These are phyloP conservation scores for Ephemerocybe angulata DNA, from an alignment of 768 basidiomycete species.

Conservation along the genomic window DNA sequence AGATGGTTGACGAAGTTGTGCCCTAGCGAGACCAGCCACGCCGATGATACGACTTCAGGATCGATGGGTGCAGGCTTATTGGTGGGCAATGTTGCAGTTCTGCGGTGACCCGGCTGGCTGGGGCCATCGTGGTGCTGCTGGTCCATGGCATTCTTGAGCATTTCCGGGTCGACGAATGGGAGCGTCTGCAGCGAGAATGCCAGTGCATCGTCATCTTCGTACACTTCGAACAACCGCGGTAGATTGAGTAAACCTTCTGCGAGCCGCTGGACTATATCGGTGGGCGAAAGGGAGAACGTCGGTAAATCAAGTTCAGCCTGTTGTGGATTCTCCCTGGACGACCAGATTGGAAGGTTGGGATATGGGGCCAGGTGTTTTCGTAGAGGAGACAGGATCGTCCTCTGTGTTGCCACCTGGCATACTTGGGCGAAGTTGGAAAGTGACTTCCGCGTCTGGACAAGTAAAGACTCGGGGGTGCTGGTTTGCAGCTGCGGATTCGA, in stretches of 20 bases:
- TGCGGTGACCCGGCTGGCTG: conserved; percentile 12
- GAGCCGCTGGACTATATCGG: conserved; percentile 80
- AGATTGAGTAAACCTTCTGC: conserved; percentile 94
- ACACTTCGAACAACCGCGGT: conserved; percentile 90
- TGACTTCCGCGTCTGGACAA: conserved; percentile 51
- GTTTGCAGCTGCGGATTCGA: conserved; percentile 21
- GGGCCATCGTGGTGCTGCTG: conserved; percentile 28
- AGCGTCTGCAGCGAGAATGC: conserved; percentile 84
- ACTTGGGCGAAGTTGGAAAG: conserved; percentile 63
- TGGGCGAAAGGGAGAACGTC: conserved; percentile 90
- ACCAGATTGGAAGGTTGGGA: conserved; percentile 66
- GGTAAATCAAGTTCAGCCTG: conserved; percentile 67
- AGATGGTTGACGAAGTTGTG: conserved; percentile 75
- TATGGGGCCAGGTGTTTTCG: conserved; percentile 70
- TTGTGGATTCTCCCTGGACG: conserved; percentile 46
- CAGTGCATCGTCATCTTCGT: conserved; percentile 87
- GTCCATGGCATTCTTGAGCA: conserved; percentile 46
- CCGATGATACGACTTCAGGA: conserved; percentile 79
- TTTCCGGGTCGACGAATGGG: conserved; percentile 61
- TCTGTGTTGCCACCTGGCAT: conserved; percentile 76
- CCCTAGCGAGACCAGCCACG: conserved; percentile 91
- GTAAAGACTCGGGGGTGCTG: conserved; percentile 37
- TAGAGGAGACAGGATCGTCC: conserved; percentile 81
- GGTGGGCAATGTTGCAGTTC: conserved; percentile 11
- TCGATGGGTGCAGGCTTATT: conserved; percentile 41